phyloP scores from a whole-genome alignment of 2,329 filamentous ascomycete species.

The Diaporthe nobilis region DNA sequence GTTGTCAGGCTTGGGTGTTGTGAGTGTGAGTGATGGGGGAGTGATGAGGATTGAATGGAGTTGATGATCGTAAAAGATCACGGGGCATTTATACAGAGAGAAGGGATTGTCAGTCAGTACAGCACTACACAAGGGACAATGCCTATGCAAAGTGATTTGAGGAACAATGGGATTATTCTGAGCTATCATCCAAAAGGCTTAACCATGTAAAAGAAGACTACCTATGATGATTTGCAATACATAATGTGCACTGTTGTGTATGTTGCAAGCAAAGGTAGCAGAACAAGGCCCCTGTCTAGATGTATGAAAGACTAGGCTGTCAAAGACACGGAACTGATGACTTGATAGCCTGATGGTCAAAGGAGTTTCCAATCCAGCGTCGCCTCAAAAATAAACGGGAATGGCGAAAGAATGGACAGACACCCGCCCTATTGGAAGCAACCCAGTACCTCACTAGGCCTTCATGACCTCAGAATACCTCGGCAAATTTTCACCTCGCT shows the following conservation, averaged over 20 bases:
- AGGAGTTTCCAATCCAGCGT: not conserved
- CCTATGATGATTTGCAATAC: not conserved
- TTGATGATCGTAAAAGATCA: not conserved
- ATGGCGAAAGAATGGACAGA: not conserved
- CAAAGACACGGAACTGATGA: not conserved
- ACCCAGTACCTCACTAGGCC: not conserved
- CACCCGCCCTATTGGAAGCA: not conserved
- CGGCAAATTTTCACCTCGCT: not conserved
- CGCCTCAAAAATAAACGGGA: not conserved
- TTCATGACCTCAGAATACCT: constrained; percentile 34
- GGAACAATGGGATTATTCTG: not conserved
- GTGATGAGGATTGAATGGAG: not conserved
- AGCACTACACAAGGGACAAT: not conserved
- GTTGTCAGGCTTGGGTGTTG: not conserved
- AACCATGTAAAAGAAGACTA: not conserved
- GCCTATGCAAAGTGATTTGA: not conserved
- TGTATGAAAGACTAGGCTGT: not conserved
- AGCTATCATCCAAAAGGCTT: not conserved
- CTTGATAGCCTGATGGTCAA: not conserved
- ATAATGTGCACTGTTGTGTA: not conserved
- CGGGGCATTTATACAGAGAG: not conserved
- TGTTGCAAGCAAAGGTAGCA: not conserved
- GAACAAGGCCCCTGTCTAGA: not conserved
- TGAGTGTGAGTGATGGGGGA: not conserved
- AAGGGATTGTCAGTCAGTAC: not conserved